Evolutionary conservation across 805 yeast genomes (phyloP), one percentile per base, ranked within the genome.

Genomic region (Debaryomyces castellii): DNA sequence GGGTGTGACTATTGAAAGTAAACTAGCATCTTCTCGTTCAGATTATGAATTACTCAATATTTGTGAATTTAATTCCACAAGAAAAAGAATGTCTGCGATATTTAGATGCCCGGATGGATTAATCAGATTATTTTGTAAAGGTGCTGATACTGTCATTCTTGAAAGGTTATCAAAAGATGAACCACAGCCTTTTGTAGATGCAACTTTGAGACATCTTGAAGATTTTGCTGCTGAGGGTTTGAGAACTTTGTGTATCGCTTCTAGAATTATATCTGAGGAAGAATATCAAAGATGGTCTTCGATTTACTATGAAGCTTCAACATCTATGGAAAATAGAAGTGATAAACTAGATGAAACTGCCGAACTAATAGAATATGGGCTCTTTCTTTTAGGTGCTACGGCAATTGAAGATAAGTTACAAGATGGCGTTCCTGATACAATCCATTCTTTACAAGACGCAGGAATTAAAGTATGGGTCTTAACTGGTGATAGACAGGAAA

Each of bases 401-500:
- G 99, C 99, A 1, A 94, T 94, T 61, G 99, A 94, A 64, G 99
- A 94, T 64, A 92, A 94, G 61, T 73, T 94, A 40, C 99, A 94
- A 69, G 98, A 92, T 47, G 99, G 97, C 34, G 99, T 94, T 17
- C 98, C 99, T 2, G 99, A 94, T 53, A 90, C 99, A 1, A 95
- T 94, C 49, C 94, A 89, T 53, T 87, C 96, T 5, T 76, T 94
- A 45, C 99, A 95, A 63, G 89, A 87, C 46, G 99, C 99, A 0
- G 98, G 98, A 12, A 91, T 95, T 52, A 92, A 90, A 63, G 81
- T 94, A 14, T 94, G 99, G 99, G 97, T 94, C 20, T 73, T 94
- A 41, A 94, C 99, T 2, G 99, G 99, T 56, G 99, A 94, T 62
- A 80, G 97, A 64, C 99, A 95, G 64, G 99, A 94, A 64, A 94